Evolutionary conservation across 192 early-diverging fungal species (phyloP).

Genomic region (Linnemannia zychae): DNA sequence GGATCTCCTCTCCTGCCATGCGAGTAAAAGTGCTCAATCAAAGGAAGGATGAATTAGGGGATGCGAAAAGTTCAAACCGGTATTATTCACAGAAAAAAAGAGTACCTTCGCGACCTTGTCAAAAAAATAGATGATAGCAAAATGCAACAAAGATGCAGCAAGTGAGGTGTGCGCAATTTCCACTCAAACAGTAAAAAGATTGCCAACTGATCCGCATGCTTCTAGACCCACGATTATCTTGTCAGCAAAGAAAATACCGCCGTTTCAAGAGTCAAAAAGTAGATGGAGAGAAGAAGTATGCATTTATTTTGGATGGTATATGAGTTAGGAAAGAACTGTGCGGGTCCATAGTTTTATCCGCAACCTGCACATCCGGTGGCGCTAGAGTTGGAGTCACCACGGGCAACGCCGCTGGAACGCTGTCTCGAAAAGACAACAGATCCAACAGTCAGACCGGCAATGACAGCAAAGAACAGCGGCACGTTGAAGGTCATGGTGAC

Average conservation of each 20-base stretch:
- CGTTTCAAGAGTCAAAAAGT: background rate
- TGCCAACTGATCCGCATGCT: too few relatives aligned
- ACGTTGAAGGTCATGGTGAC: conserved; percentile 77
- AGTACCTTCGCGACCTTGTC: background rate
- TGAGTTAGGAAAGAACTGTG: background rate
- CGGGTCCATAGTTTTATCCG: conserved; percentile 27
- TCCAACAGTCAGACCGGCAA: conserved; percentile 65
- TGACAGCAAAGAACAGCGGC: conserved; percentile 68
- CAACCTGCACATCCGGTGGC: conserved; percentile 56
- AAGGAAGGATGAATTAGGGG: too few relatives aligned
- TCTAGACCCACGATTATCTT: background rate
- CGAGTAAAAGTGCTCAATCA: too few relatives aligned
- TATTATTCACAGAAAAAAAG: conserved; percentile 1
- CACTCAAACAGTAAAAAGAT: too few relatives aligned
- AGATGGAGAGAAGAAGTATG: background rate
- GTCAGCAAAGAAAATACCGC: background rate
- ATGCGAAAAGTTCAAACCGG: background rate
- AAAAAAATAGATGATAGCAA: conserved; percentile 1
- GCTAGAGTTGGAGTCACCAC: conserved; percentile 1
- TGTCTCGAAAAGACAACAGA: conserved; percentile 61
- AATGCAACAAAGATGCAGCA: too few relatives aligned
- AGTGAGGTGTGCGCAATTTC: too few relatives aligned
- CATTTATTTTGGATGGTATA: conserved; percentile 14
- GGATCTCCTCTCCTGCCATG: too few relatives aligned
- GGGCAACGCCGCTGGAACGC: conserved; percentile 13